These are phyloP conservation scores for Gossypium raimondii DNA, from an alignment of 345 rosid species.

Conservation along the genomic window DNA sequence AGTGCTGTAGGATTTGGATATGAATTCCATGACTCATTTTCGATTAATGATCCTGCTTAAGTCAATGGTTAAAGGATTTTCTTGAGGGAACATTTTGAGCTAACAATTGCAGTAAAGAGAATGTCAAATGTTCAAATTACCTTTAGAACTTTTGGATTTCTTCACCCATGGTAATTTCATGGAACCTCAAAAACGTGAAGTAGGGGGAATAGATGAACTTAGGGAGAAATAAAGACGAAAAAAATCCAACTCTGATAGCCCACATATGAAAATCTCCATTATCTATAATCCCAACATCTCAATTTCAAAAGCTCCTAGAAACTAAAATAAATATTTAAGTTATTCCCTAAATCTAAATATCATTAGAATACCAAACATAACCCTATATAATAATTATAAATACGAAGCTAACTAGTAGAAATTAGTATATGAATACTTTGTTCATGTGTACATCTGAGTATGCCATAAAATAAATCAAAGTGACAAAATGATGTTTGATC, in stretches of 20 bases:
- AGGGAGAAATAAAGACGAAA: background rate
- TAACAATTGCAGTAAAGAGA: background rate
- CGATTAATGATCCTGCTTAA: background rate
- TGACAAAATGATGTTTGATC: too few species aligned
- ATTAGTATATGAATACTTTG: background rate
- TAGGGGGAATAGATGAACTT: background rate
- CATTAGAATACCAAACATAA: background rate
- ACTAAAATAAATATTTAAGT: background rate
- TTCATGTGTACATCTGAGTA: background rate
- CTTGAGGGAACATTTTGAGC: background rate
- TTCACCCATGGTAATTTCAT: too few species aligned
- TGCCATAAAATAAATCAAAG: too few species aligned
- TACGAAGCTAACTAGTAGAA: background rate
- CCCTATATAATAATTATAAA: too few species aligned
- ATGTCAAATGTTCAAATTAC: background rate
- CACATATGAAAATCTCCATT: background rate
- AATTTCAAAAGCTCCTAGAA: background rate
- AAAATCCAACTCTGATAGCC: background rate
- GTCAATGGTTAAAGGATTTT: background rate
- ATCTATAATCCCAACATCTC: background rate
- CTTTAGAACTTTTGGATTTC: too few species aligned
- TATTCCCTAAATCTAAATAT: background rate
- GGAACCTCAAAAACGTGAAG: too few species aligned
- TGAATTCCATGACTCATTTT: background rate
- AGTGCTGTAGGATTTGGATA: background rate